Evolutionary conservation across 805 yeast genomes (phyloP).

Genomic region (Metschnikowia peoriensis): DNA sequence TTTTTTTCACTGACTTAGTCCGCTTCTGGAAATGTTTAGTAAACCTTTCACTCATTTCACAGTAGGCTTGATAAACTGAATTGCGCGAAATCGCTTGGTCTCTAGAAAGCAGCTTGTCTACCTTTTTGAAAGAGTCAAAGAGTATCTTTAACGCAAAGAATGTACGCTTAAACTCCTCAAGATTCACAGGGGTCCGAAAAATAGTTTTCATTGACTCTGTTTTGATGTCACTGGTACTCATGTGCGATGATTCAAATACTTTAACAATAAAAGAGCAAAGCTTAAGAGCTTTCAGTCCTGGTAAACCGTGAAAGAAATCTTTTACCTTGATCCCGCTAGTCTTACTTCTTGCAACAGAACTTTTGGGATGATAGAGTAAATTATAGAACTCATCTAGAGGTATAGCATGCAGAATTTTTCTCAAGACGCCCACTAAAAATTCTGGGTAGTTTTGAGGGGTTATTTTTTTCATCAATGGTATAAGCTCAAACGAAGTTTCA

Average conservation of each 20-base stretch:
- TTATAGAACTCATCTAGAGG: constrained; percentile 42
- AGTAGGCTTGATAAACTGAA: constrained; percentile 41
- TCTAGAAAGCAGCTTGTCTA: not conserved
- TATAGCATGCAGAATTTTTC: constrained; percentile 24
- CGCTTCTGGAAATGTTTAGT: constrained; percentile 16
- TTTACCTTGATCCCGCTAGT: constrained; percentile 15
- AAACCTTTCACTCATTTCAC: constrained; percentile 34
- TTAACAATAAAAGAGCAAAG: constrained; percentile 29
- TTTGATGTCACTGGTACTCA: not conserved
- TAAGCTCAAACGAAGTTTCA: not conserved
- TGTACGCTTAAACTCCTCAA: constrained; percentile 40
- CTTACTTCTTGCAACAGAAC: not conserved
- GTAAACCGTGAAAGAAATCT: constrained; percentile 8
- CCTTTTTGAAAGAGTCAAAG: not conserved
- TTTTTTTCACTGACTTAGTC: not conserved
- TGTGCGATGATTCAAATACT: constrained; percentile 25
- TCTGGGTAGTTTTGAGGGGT: constrained; percentile 34
- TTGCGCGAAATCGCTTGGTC: constrained; percentile 4
- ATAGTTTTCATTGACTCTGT: not conserved
- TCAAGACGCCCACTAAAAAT: constrained; percentile 27
- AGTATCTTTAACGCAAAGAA: constrained; percentile 41
- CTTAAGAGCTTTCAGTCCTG: constrained; percentile 25
- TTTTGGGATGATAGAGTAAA: constrained; percentile 33
- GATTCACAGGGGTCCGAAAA: constrained; percentile 30
- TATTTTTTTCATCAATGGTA: constrained; percentile 16